These are phyloP conservation scores for Clitopilus passeckerianus DNA, from an alignment of 768 basidiomycete genomes.

Conservation along the genomic window DNA sequence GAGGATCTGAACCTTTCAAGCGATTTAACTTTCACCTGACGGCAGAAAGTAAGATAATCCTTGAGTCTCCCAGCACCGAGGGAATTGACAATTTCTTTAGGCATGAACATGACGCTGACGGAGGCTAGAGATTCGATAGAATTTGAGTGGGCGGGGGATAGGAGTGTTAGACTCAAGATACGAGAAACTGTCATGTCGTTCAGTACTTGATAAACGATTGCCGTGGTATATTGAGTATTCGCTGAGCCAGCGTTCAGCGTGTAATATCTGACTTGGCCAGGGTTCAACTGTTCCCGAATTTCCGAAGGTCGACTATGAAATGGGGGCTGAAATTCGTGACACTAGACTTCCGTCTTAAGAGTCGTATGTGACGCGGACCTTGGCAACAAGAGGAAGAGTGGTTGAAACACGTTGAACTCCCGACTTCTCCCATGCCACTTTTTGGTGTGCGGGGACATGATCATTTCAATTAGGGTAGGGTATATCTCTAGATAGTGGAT, in stretches of 20 bases:
- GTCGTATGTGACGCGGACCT: no score
- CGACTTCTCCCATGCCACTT: not conserved
- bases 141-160: conserved; percentile 82
- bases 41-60: conserved; percentile 57
- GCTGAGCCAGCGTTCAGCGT: no score
- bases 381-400: no score
- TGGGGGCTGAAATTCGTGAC: not conserved
- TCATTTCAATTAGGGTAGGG: not conserved
- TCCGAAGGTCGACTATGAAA: not conserved
- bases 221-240: not conserved
- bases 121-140: conserved; percentile 67
- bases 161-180: conserved; percentile 80
- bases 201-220: conserved; percentile 45
- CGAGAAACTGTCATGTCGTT: conserved; percentile 82
- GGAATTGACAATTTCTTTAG: not conserved
- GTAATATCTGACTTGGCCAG: no score
- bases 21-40: conserved; percentile 82
- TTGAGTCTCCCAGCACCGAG: not conserved
- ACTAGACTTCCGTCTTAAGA: not conserved
- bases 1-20: conserved; percentile 85
- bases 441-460: not conserved
- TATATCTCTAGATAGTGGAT: not conserved
- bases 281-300: no score
- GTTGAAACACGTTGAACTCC: not conserved
- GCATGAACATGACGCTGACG: conserved; percentile 38